Evolutionary conservation across 2,329 filamentous ascomycete genomes (phyloP).

Genomic region (Graphilbum ipis-grandicollis): DNA sequence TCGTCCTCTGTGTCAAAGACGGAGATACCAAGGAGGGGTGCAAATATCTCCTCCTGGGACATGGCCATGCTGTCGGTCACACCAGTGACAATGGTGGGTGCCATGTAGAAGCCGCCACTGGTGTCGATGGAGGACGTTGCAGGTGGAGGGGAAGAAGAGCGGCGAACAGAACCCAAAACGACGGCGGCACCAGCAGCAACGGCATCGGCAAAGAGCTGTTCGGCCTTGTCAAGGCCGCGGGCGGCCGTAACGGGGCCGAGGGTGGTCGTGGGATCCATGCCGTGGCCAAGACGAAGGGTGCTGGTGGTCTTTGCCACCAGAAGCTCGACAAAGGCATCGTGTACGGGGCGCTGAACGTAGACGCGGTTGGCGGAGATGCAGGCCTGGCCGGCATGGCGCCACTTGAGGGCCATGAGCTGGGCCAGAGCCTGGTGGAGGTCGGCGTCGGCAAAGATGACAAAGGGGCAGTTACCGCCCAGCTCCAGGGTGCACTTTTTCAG

Average conservation of each 20-base stretch:
- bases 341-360: constrained; percentile 41
- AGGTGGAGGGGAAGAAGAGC: too few relatives aligned
- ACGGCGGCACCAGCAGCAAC: constrained; percentile 42
- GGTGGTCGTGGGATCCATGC: constrained; percentile 34
- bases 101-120: constrained; percentile 47
- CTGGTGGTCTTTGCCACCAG: constrained; percentile 27
- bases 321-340: not conserved
- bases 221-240: constrained; percentile 36
- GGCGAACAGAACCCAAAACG: constrained; percentile 41
- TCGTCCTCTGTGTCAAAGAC: constrained; percentile 41
- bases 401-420: constrained; percentile 19
- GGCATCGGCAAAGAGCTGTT: constrained; percentile 46
- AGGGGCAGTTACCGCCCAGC: constrained; percentile 53
- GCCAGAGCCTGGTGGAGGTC: constrained; percentile 43
- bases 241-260: constrained; percentile 43
- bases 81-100: constrained; percentile 35
- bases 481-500: constrained; percentile 56
- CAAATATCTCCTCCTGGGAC: constrained; percentile 36
- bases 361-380: constrained; percentile 48
- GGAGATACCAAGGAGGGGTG: constrained; percentile 36
- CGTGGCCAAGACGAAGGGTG: constrained; percentile 43
- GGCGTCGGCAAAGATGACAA: constrained; percentile 51
- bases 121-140: too few relatives aligned
- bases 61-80: constrained; percentile 30
- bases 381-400: constrained; percentile 41